Percentiles rank a stretch among this genome's conserved stretches.
Evolutionary conservation across 73 alveolate species (phyloP).

Genomic region (Symbiodinium pilosum): DNA sequence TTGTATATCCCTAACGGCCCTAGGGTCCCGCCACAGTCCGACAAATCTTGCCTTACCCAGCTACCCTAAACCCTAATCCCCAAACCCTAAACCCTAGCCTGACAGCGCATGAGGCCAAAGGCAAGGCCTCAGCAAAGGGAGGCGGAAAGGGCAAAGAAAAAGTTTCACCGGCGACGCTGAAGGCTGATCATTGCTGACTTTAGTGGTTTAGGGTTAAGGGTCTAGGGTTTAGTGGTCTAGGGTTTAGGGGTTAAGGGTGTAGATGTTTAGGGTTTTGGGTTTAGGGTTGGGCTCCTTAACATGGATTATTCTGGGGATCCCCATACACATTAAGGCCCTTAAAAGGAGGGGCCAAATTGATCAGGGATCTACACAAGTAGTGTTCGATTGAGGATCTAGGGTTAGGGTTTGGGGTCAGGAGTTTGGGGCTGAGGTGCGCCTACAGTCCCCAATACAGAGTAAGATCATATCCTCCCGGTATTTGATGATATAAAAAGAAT

Average conservation of each 20-base stretch:
- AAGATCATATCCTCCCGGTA: too few species aligned
- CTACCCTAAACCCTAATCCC: too few species aligned
- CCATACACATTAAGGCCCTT: too few species aligned
- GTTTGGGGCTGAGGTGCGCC: not conserved
- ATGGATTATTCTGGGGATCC: not conserved
- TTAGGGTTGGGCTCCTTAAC: not conserved
- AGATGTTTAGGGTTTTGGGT: not conserved
- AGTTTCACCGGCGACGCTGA: not conserved
- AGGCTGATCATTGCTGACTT: not conserved
- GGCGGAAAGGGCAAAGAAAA: not conserved
- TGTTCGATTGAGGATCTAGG: not conserved
- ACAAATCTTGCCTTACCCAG: too few species aligned
- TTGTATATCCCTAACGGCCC: too few species aligned
- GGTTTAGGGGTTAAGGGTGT: not conserved
- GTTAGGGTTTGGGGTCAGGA: not conserved
- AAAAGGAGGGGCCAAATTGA: too few species aligned
- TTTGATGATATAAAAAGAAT: too few species aligned
- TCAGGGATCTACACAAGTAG: too few species aligned
- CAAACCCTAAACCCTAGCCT: too few species aligned
- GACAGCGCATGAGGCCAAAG: not conserved
- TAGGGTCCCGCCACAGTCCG: too few species aligned
- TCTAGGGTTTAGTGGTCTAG: not conserved
- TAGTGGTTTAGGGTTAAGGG: not conserved
- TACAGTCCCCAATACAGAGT: too few species aligned
- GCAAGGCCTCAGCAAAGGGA: conserved; percentile 9